These are phyloP conservation scores for Paraleonurus japonicus DNA, from an alignment of 257 asterid genomes.

Conservation along the genomic window DNA sequence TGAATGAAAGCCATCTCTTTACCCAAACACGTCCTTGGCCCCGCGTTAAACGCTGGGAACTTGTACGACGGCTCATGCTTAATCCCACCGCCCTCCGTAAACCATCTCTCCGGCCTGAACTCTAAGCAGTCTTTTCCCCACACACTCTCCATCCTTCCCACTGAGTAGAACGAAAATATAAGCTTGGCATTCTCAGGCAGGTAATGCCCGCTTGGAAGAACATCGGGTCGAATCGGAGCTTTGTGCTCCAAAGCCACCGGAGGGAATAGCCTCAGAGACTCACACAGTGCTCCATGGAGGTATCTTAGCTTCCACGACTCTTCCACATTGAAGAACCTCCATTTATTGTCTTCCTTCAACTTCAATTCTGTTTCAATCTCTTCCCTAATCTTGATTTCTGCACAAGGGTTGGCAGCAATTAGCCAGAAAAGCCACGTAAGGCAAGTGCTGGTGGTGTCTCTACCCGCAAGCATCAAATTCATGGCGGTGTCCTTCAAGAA, in stretches of 20 bases:
- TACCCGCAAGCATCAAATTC: conserved; percentile 44
- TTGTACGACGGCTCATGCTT: conserved; percentile 42
- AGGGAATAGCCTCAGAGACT: conserved; percentile 44
- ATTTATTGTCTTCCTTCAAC: neutral
- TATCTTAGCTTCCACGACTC: conserved; percentile 34
- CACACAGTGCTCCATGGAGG: conserved; percentile 48
- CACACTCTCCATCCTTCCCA: conserved; percentile 44
- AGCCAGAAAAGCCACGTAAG: conserved; percentile 55
- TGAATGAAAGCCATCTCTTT: conserved; percentile 44
- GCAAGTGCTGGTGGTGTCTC: conserved; percentile 45
- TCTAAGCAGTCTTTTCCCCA: conserved; percentile 52
- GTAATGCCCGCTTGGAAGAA: conserved; percentile 34
- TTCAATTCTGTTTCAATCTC: conserved; percentile 32
- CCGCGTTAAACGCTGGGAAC: conserved; percentile 48
- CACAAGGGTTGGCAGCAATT: conserved; percentile 26
- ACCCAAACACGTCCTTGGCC: conserved; percentile 47
- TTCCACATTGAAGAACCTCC: conserved; percentile 28
- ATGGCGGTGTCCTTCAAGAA: conserved; percentile 38
- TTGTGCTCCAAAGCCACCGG: conserved; percentile 42
- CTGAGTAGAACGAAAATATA: conserved; percentile 33
- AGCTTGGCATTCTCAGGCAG: conserved; percentile 10
- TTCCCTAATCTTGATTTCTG: conserved; percentile 31
- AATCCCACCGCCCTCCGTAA: conserved; percentile 15
- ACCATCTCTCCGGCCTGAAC: conserved; percentile 55
- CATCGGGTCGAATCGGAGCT: conserved; percentile 22